These are phyloP conservation scores for Umbelopsis sp. DNA, from an alignment of 192 early-diverging fungal species.

Conservation along the genomic window DNA sequence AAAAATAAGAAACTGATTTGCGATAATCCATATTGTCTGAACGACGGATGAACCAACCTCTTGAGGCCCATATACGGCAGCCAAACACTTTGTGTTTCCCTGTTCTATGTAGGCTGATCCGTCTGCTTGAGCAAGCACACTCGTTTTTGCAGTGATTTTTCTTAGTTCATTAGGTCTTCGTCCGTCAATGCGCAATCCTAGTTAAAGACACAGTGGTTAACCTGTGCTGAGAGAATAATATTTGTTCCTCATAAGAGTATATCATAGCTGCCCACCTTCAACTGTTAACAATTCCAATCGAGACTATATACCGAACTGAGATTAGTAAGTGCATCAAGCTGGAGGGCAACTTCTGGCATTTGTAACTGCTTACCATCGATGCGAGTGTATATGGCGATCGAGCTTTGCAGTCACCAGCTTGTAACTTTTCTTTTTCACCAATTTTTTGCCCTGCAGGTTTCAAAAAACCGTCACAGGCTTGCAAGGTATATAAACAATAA, in stretches of 20 bases:
- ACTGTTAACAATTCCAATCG: constrained; percentile 50
- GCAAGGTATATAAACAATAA: too few species aligned
- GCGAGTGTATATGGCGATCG: too few species aligned
- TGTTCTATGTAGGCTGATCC: constrained; percentile 95
- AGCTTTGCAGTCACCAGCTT: too few species aligned
- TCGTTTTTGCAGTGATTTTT: constrained; percentile 77
- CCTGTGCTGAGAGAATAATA: background rate
- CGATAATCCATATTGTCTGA: background rate
- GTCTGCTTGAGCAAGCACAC: constrained; percentile 82
- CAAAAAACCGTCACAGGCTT: too few species aligned
- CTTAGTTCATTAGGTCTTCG: constrained; percentile 87
- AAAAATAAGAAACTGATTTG: background rate
- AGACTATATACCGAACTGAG: constrained; percentile 35
- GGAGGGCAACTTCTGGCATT: background rate
- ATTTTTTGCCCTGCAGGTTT: too few species aligned
- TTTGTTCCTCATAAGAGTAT: background rate
- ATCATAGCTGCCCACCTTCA: constrained; percentile 36
- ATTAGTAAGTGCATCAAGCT: background rate
- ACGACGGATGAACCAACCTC: constrained; percentile 54
- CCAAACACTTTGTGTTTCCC: constrained; percentile 94
- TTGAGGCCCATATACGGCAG: constrained; percentile 90
- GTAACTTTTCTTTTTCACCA: too few species aligned
- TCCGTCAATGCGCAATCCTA: constrained; percentile 94
- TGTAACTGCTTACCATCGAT: too few species aligned
- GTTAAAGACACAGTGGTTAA: background rate